Evolutionary conservation across 305 asterid species (phyloP).

Genomic region (Fraxinus nigra): DNA sequence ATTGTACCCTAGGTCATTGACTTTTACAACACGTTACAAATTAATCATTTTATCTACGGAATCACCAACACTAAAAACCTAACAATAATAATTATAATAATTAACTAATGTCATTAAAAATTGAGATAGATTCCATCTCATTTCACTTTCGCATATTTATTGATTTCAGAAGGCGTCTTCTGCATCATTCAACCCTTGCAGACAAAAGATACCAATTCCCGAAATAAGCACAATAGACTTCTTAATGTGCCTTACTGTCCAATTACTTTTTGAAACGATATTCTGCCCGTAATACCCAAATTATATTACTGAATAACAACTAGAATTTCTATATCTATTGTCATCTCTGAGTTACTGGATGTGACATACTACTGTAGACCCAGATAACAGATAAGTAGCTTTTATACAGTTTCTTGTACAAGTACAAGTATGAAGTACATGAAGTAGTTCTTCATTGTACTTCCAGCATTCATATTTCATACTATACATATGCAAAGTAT

Average conservation of each 20-base stretch:
- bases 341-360: background rate
- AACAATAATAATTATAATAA: background rate
- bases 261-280: background rate
- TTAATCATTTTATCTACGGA: no score
- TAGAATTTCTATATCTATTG: background rate
- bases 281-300: background rate
- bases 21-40: no score
- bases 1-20: no score
- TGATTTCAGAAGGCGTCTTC: background rate
- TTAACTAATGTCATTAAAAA: background rate
- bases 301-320: background rate
- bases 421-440: background rate
- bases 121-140: background rate
- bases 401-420: background rate
- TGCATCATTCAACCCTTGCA: background rate
- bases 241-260: background rate
- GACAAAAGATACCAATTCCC: background rate
- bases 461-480: background rate
- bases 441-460: background rate
- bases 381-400: background rate
- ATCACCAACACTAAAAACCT: no score
- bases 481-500: background rate
- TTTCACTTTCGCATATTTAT: background rate
- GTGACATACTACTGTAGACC: background rate
- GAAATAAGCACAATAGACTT: background rate